Base-by-base conservation (phyloP, 2,329 filamentous ascomycete species). In the Ceratocystis diversiconidia region DNA sequence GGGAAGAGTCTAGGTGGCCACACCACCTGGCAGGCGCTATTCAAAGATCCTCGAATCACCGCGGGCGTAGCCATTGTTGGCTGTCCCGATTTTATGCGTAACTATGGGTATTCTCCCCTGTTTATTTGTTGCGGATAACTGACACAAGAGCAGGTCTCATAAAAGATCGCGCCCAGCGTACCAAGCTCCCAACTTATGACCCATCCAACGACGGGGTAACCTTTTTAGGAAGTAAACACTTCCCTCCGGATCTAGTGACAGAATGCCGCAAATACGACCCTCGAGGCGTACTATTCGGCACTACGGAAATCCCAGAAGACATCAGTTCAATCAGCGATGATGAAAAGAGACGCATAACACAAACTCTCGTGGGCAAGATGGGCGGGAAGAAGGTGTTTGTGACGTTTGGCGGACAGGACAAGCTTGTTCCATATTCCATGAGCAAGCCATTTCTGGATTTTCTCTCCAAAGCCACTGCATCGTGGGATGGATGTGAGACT, bases 1-100 rank as follows among this genome's bases (percentile, higher is more conserved):
- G 94, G 94, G 0, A 84, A 95, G 66, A 92, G 88, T 28, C 77
- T 97, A 0, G 94, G 94, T 5, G 94, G 90, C 0, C 94, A 97
- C 74, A 85, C 88, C 12, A 86, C 87, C 1, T 97, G 92, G 91
- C 88, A 95, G 72, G 81, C 85, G 32, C 76, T 96, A 67, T 82
- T 96, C 59, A 82, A 84, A 46, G 92, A 97, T 68, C 83, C 86
- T 19, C 82, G 91, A 69, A 82, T 97, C 65, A 86, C 81, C n/a
- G 86, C 88, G 0, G 91, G 83, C 0, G 85, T 95, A 6, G 80
- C 89, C 2, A 81, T 96, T 28, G 89, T 97, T 64, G 94, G 92
- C 1, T 96, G 91, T 74, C 90, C 92, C 0, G 92, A 99, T 75
- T 96, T 89, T 71, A 83, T 86, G 69, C 79, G 88, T 84, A 70